Evolutionary conservation across 768 basidiomycete species (phyloP).

Genomic region (Amanita pallidorosea): DNA sequence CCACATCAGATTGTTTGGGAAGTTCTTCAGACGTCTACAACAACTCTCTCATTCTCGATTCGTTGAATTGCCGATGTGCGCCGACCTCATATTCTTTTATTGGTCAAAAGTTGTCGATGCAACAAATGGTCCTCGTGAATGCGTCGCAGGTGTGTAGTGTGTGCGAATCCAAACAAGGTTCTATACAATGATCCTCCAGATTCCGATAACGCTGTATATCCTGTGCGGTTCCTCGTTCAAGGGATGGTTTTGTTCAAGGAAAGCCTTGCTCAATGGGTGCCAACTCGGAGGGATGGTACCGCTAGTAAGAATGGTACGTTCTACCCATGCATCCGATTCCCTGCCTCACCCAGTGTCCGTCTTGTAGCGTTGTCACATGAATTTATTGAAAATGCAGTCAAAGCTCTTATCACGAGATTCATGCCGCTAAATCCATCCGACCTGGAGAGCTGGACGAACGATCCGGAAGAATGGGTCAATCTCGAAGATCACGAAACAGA

Average conservation of each 20-base stretch:
- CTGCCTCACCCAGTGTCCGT: background rate
- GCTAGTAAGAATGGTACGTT: conserved; percentile 47
- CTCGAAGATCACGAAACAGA: conserved; percentile 83
- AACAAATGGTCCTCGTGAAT: conserved; percentile 38
- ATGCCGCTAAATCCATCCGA: conserved; percentile 78
- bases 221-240: conserved; percentile 73
- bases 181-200: conserved; percentile 29
- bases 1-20: conserved; percentile 65
- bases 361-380: conserved; percentile 47
- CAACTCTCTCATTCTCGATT: conserved; percentile 51
- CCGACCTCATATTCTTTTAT: conserved; percentile 64
- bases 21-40: conserved; percentile 70
- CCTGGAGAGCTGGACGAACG: conserved; percentile 72
- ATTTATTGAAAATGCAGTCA: conserved; percentile 65
- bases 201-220: conserved; percentile 51
- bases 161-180: background rate
- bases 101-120: conserved; percentile 75
- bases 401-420: conserved; percentile 71
- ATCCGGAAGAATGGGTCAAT: conserved; percentile 94
- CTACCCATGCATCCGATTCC: background rate
- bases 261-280: conserved; percentile 68
- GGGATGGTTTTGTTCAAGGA: conserved; percentile 84
- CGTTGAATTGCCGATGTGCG: conserved; percentile 49
- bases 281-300: conserved; percentile 46
- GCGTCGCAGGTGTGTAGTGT: conserved; percentile 41